Conservation (phyloP, 805 yeast species). For the Barnettozyma botsteinii region DNA sequence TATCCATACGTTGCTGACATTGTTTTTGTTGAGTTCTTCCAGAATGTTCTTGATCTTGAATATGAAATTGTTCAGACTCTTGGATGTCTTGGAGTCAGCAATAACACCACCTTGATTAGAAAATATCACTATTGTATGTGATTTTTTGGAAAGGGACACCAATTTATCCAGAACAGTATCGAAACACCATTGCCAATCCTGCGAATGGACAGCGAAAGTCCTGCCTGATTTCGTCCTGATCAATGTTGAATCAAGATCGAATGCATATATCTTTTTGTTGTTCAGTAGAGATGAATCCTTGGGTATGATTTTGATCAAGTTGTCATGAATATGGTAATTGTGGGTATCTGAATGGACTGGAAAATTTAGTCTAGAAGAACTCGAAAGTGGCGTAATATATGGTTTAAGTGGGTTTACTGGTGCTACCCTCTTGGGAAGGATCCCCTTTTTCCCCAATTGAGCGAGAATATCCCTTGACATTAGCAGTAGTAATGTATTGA, state of each 20-base stretch:
- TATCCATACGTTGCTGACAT: conserved; percentile 34
- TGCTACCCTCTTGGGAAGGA: no score
- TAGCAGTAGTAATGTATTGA: not conserved
- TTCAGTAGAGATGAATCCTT: conserved; percentile 2
- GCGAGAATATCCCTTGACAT: conserved; percentile 36
- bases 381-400: no score
- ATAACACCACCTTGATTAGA: conserved; percentile 80
- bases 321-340: conserved; percentile 33
- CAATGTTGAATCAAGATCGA: conserved; percentile 83
- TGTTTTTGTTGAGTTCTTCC: conserved; percentile 24
- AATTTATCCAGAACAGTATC: conserved; percentile 21
- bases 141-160: not conserved
- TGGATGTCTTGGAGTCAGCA: conserved; percentile 30
- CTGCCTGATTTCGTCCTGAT: conserved; percentile 58
- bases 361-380: no score
- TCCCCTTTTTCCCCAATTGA: conserved; percentile 5
- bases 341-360: conserved; percentile 15
- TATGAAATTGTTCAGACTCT: conserved; percentile 35
- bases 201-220: conserved; percentile 49
- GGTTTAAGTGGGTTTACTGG: no score
- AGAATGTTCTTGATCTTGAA: conserved; percentile 37
- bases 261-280: conserved; percentile 38
- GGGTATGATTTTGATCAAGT: conserved; percentile 40
- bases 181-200: conserved; percentile 73
- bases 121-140: conserved; percentile 51